Percentiles rank a stretch among this genome's conserved stretches.
Evolutionary conservation across 352 stramenopile species (phyloP).

Genomic region (Blastocystis sp.): DNA sequence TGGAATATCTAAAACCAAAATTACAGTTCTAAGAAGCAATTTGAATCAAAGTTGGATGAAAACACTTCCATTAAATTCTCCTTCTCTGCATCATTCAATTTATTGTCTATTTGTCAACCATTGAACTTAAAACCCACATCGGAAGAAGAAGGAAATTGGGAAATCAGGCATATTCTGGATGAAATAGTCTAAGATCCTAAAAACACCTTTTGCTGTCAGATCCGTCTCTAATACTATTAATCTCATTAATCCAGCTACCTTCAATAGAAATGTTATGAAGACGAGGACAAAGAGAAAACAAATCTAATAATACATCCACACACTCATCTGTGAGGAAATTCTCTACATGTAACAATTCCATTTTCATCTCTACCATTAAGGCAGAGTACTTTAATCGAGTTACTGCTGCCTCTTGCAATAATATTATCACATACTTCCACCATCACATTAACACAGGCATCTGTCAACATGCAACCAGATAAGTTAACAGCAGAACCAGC

Average conservation of each 20-base stretch:
- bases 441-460: background rate
- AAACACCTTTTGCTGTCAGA: background rate
- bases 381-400: background rate
- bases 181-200: constrained; percentile 11
- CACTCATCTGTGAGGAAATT: constrained; percentile 1
- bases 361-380: background rate
- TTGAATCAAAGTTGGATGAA: background rate
- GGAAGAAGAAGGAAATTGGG: background rate
- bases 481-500: background rate
- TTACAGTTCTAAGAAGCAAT: background rate
- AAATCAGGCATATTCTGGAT: constrained; percentile 1
- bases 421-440: background rate
- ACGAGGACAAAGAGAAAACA: background rate
- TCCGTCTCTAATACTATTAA: background rate
- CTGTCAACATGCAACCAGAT: background rate
- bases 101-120: background rate
- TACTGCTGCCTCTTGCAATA: background rate
- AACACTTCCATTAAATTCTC: background rate
- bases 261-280: constrained; percentile 13
- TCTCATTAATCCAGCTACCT: background rate
- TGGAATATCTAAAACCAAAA: background rate
- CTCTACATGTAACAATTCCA: background rate
- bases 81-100: background rate
- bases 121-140: background rate
- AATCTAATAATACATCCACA: background rate